Evolutionary conservation across 768 basidiomycete species (phyloP), one percentile per base, ranked within the genome.

Genomic region (Pilatotrama ljubarskyi): DNA sequence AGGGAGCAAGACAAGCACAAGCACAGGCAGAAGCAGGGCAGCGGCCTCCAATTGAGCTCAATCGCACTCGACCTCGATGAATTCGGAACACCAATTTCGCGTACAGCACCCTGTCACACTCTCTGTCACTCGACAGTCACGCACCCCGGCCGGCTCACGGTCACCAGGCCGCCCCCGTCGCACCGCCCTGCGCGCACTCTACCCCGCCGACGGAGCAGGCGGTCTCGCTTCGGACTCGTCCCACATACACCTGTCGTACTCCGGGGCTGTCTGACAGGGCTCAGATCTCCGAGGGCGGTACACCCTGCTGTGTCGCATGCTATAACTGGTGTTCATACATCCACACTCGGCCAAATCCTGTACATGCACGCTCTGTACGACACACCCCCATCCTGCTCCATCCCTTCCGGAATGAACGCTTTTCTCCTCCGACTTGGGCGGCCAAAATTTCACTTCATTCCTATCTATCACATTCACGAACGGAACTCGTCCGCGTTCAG

Each of bases 401-500:
- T 36, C 24, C 36, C 25, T 17, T 22, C n/a, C 46, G 25, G 24
- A 20, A 20, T 37, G n/a, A 8, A 20, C 5, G 10, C 10, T 42
- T 17, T 20, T 43, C 42, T 43, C 42, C 42, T 43, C 42, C 42
- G 42, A 20, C n/a, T 18, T 44, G 22, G 22, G 32, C 32, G 48
- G 32, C 29, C 17, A 49, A 35, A 26, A 51, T 14, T 20, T 11
- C 25, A 13, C n/a, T 38, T 32, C 15, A 11, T 35, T 9, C 20
- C 11, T 15, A 2, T 54, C 40, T 29, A 40, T 17, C 13, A 17
- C 29, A 29, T 6, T 32, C 63, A 58, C 8, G 59, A 58, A 37
- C 44, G 55, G 42, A 72, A 67, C 65, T 81, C 79, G 59, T 80
- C 79, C 15, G 73, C 70, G 50, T 81, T 80, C 35, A 80, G 67